Percentiles rank a stretch among this genome's conserved stretches.
These are phyloP conservation scores for Ophiostoma ips DNA, from an alignment of 2,329 filamentous ascomycete genomes.

Conservation along the genomic window DNA sequence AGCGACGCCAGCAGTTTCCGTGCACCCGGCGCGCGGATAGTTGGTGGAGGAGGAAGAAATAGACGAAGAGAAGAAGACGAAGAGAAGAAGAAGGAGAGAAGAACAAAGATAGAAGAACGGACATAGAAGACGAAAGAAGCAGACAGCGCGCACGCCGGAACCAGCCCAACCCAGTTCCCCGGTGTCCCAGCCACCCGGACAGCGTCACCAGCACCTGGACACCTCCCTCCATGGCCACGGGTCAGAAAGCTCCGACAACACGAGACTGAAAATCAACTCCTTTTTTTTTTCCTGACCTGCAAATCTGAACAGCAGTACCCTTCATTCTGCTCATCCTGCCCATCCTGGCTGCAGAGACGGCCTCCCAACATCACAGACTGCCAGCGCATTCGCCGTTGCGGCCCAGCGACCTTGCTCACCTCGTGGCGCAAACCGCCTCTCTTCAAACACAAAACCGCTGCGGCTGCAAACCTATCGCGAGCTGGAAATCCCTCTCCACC, in stretches of 20 bases:
- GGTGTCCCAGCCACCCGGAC: background rate
- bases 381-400: background rate
- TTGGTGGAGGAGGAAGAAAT: conserved; percentile 1
- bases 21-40: background rate
- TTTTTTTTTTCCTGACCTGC: no score
- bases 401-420: background rate
- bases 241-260: no score
- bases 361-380: background rate
- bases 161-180: background rate
- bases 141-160: no score
- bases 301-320: no score
- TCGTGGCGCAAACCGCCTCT: conserved; percentile 4
- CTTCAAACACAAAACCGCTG: conserved; percentile 1
- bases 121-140: background rate
- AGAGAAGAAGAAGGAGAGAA: background rate
- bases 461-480: conserved; percentile 7
- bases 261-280: no score
- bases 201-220: background rate
- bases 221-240: no score
- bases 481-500: conserved; percentile 9
- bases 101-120: background rate
- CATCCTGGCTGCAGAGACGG: background rate
- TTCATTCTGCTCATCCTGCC: background rate
- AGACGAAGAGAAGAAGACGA: background rate
- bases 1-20: background rate